phyloP scores from a whole-genome alignment of 2,329 filamentous ascomycete genomes.

The Neofusicoccum ribis region DNA sequence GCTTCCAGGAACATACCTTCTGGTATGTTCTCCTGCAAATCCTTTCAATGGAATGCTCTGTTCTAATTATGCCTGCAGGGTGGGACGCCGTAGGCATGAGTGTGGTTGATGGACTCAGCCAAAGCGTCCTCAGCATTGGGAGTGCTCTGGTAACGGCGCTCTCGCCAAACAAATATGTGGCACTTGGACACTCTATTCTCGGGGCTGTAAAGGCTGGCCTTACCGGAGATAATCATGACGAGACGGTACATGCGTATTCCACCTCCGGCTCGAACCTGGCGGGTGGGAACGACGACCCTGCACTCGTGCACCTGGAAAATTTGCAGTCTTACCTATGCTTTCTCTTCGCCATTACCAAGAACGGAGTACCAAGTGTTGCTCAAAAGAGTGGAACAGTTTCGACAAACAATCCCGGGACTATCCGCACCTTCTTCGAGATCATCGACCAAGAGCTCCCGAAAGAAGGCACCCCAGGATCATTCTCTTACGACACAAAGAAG shows the following conservation, averaged over 20 bases:
- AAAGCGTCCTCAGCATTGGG: constrained; percentile 1
- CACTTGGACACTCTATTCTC: neutral
- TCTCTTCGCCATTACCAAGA: neutral
- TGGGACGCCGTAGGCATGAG: constrained; percentile 1
- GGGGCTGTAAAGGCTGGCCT: neutral
- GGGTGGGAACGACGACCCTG: neutral
- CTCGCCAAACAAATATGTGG: constrained; percentile 3
- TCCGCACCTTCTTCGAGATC: neutral
- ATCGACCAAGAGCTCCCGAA: neutral
- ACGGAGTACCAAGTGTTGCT: neutral
- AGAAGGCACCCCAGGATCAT: neutral
- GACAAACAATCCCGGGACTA: neutral
- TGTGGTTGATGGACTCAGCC: neutral
- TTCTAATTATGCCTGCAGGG: neutral
- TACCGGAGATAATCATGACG: neutral
- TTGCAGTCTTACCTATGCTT: neutral
- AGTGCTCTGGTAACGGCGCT: constrained; percentile 3
- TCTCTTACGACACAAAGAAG: neutral
- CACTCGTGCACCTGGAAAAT: neutral
- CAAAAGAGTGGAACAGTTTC: neutral
- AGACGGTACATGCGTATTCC: neutral
- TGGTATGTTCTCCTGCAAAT: neutral
- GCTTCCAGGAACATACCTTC: constrained; percentile 1
- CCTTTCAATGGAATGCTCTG: neutral
- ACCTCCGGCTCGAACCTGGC: neutral